These are phyloP conservation scores for Magnolia sinica DNA, from an alignment of 164 flowering plant genomes.

Conservation along the genomic window DNA sequence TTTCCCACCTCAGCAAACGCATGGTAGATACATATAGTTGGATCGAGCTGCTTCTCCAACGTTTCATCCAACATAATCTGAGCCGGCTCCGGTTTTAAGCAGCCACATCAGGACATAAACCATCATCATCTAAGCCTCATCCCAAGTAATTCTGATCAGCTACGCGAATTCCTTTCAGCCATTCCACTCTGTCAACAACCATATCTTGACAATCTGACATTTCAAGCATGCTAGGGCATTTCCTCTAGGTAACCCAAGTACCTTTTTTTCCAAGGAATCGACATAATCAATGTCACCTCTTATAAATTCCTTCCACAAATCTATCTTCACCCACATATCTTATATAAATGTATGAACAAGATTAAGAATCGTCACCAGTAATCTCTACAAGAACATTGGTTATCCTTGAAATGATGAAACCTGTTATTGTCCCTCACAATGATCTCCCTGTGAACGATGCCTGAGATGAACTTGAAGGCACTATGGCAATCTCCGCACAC, in stretches of 20 bases:
- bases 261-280: background rate
- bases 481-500: constrained; percentile 82
- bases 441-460: constrained; percentile 59
- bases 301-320: background rate
- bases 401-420: constrained; percentile 58
- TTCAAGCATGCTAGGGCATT: background rate
- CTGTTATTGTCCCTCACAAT: constrained; percentile 70
- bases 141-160: background rate
- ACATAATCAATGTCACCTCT: background rate
- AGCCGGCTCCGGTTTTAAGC: background rate
- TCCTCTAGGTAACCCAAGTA: background rate
- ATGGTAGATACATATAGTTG: background rate
- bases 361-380: constrained; percentile 51
- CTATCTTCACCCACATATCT: background rate
- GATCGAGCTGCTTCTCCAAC: background rate
- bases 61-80: background rate
- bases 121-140: background rate
- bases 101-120: background rate
- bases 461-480: constrained; percentile 62
- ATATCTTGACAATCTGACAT: background rate
- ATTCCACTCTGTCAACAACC: background rate
- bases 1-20: background rate
- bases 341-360: background rate
- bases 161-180: background rate
- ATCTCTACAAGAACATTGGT: constrained; percentile 68